These are phyloP conservation scores for Wickerhamomyces subpelliculosus DNA, from an alignment of 805 yeast species.

Conservation along the genomic window DNA sequence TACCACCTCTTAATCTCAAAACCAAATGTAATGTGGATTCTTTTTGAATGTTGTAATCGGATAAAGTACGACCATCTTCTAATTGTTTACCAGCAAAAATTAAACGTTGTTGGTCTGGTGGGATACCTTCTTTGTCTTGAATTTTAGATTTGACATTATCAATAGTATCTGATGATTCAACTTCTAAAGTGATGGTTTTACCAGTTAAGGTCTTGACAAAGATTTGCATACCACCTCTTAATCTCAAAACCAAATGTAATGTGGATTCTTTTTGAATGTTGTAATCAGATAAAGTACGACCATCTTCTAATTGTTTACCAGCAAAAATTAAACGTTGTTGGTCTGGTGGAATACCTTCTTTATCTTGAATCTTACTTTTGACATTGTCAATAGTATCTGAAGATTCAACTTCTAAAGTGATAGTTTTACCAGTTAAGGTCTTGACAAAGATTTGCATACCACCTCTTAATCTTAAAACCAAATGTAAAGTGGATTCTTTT, in stretches of 20 bases:
- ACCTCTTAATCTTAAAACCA: conserved; percentile 84
- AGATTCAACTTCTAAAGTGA: conserved; percentile 96
- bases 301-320: conserved; percentile 93
- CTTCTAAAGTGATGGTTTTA: conserved; percentile 72
- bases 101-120: conserved; percentile 66
- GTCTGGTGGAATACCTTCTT: conserved; percentile 99
- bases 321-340: conserved; percentile 97
- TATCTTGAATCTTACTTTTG: conserved; percentile 92
- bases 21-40: conserved; percentile 68
- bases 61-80: conserved; percentile 65
- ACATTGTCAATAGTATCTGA: conserved; percentile 95
- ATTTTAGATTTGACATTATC: conserved; percentile 58
- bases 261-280: conserved; percentile 93
- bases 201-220: conserved; percentile 54
- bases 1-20: conserved; percentile 69
- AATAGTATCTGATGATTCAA: conserved; percentile 85
- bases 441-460: conserved; percentile 92
- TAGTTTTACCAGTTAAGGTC: conserved; percentile 95
- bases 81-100: conserved; percentile 68
- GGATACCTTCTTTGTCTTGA: conserved; percentile 67
- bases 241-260: conserved; percentile 74
- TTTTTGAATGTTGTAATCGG: conserved; percentile 68
- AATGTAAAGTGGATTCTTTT: conserved; percentile 81
- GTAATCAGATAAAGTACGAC: conserved; percentile 89
- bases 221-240: conserved; percentile 87